These are phyloP conservation scores for Albugo candida DNA, from an alignment of 352 stramenopile species.

Conservation along the genomic window DNA sequence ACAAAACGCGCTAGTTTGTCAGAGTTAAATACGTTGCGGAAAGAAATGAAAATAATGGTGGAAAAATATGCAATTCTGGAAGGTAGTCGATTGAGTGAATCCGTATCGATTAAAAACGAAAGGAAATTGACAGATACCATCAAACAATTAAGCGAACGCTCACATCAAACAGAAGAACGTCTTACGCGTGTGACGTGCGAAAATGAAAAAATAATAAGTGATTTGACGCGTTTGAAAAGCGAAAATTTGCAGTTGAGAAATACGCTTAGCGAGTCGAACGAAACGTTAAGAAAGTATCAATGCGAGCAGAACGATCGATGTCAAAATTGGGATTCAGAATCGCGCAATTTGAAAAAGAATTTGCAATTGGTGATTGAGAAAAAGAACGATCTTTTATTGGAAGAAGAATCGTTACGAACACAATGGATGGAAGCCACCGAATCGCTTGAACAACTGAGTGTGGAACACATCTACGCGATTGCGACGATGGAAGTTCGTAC, in stretches of 20 bases:
- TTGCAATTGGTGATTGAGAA: background rate
- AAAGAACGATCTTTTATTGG: background rate
- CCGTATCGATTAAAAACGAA: background rate
- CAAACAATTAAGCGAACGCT: background rate
- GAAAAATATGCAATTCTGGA: background rate
- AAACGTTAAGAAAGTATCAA: slow-evolving; percentile 11
- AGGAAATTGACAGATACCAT: background rate
- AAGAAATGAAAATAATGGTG: background rate
- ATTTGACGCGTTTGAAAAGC: background rate
- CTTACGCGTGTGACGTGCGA: background rate
- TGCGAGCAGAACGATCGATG: background rate
- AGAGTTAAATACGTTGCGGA: background rate
- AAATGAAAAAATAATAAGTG: background rate
- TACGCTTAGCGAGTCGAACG: slow-evolving; percentile 2
- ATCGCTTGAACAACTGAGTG: background rate
- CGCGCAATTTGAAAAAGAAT: background rate
- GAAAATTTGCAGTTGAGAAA: background rate
- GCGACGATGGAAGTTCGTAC: background rate
- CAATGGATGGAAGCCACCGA: background rate
- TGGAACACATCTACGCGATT: background rate
- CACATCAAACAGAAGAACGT: background rate
- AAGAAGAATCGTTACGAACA: background rate
- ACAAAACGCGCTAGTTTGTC: too few species aligned
- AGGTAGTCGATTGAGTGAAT: background rate
- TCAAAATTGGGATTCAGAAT: background rate